Percentiles rank a stretch among this genome's conserved stretches.
Evolutionary conservation across 2,329 filamentous ascomycete genomes (phyloP).

Genomic region (Fusarium drepaniforme): DNA sequence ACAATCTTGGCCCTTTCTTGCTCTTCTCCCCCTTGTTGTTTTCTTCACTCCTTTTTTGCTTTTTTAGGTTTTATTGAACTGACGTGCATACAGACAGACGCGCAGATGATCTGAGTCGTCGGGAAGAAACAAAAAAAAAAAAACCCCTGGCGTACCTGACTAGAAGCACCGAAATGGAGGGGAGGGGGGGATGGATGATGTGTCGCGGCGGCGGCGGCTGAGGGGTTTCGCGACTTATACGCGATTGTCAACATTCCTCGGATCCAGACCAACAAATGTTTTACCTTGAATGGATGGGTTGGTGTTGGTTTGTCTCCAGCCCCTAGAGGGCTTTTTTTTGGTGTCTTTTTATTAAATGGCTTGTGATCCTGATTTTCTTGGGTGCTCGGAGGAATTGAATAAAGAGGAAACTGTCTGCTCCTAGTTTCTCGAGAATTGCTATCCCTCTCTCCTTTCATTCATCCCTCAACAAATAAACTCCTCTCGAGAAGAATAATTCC

Average conservation of each 20-base stretch:
- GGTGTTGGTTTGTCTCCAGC: constrained; percentile 15
- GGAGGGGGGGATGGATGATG: not conserved
- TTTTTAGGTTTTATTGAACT: constrained; percentile 13
- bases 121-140: not conserved
- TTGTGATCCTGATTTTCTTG: constrained; percentile 12
- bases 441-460: constrained; percentile 22
- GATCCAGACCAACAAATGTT: constrained; percentile 32
- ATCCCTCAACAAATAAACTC: constrained; percentile 20
- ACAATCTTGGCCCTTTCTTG: constrained; percentile 20
- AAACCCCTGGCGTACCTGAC: constrained; percentile 22
- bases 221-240: constrained; percentile 37
- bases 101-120: constrained; percentile 31
- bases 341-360: constrained; percentile 29
- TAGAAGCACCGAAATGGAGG: constrained; percentile 11
- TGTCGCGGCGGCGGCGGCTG: not conserved
- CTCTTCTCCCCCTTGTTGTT: constrained; percentile 22
- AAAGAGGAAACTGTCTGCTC: constrained; percentile 35
- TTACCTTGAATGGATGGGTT: constrained; percentile 14
- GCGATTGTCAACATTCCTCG: constrained; percentile 34
- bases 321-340: constrained; percentile 19
- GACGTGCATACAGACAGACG: constrained; percentile 13
- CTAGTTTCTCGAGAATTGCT: constrained; percentile 21
- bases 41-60: constrained; percentile 18
- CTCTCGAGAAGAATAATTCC: constrained; percentile 2
- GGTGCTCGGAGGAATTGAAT: constrained; percentile 34